Conservation (phyloP, 768 basidiomycete species). For the Panus rudis region DNA sequence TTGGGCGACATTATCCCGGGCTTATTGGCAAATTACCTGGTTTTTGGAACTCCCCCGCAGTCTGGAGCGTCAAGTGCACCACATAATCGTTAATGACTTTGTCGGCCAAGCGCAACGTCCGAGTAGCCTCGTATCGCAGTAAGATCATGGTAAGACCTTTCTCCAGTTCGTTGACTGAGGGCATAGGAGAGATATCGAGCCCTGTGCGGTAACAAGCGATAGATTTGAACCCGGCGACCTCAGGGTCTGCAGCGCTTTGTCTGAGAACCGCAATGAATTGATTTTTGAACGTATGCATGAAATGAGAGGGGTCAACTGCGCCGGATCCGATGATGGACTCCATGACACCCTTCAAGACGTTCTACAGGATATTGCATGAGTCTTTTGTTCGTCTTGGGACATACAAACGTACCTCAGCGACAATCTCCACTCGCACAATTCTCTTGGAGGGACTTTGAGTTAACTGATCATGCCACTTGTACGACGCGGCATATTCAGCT, state of each 20-base stretch:
- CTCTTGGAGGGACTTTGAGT: constrained; percentile 46
- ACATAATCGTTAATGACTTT: constrained; percentile 64
- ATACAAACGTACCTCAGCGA: constrained; percentile 54
- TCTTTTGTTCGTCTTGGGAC: not conserved
- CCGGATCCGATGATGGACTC: not conserved
- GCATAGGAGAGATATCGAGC: constrained; percentile 37
- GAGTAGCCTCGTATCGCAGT: constrained; percentile 28
- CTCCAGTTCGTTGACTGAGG: constrained; percentile 13
- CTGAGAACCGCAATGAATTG: constrained; percentile 32
- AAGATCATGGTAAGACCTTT: constrained; percentile 25
- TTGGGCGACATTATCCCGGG: not conserved
- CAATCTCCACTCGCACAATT: constrained; percentile 61
- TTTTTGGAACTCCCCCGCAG: constrained; percentile 46
- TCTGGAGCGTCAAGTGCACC: constrained; percentile 45
- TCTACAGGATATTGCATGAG: constrained; percentile 8
- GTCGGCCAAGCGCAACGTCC: constrained; percentile 45
- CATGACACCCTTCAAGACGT: constrained; percentile 17
- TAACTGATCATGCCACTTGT: constrained; percentile 58
- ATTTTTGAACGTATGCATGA: constrained; percentile 20
- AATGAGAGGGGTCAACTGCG: constrained; percentile 4
- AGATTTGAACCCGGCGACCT: constrained; percentile 69
- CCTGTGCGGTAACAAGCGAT: constrained; percentile 75
- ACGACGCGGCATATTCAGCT: constrained; percentile 39
- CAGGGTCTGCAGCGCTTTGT: constrained; percentile 32
- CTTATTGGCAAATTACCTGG: constrained; percentile 42